These are phyloP conservation scores for Amanita thiersii DNA, from an alignment of 768 basidiomycete species.

Conservation along the genomic window DNA sequence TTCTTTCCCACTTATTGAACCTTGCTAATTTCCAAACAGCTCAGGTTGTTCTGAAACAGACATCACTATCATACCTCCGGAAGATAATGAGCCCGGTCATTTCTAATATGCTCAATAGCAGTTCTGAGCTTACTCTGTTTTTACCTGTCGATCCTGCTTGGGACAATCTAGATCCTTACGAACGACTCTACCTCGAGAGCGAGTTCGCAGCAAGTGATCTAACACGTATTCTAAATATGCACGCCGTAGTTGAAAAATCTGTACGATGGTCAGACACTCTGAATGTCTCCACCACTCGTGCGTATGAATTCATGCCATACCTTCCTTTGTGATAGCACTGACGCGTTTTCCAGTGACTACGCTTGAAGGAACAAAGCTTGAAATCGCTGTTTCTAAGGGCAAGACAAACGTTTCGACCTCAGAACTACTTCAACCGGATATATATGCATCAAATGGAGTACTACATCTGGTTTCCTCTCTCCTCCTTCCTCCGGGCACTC, in stretches of 20 bases:
- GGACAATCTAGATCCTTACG: conserved; percentile 64
- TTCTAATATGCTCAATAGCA: conserved; percentile 47
- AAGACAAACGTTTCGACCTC: conserved; percentile 51
- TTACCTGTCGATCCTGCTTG: conserved; percentile 84
- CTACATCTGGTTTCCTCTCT: conserved; percentile 83
- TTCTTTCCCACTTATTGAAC: conserved; percentile 5
- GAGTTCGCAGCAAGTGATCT: conserved; percentile 80
- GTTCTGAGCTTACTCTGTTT: conserved; percentile 79
- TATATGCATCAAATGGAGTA: conserved; percentile 93
- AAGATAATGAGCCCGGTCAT: conserved; percentile 62
- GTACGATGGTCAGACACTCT: conserved; percentile 70
- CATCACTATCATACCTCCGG: conserved; percentile 65
- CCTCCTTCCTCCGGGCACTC: conserved; percentile 66
- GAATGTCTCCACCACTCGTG: conserved; percentile 41
- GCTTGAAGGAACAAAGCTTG: conserved; percentile 57
- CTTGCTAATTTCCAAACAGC: conserved; percentile 30
- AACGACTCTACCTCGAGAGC: conserved; percentile 84
- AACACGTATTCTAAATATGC: conserved; percentile 69
- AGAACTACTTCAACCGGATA: conserved; percentile 63
- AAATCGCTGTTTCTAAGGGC: conserved; percentile 45
- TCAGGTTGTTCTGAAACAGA: conserved; percentile 46
- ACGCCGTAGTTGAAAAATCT: conserved; percentile 48
- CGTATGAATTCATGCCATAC: conserved; percentile 17
- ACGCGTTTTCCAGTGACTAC: conserved; percentile 51
- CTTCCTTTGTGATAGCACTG: conserved; percentile 4